Evolutionary conservation across 129 eudicot species (phyloP).

Genomic region (Ambrosia trifida): DNA sequence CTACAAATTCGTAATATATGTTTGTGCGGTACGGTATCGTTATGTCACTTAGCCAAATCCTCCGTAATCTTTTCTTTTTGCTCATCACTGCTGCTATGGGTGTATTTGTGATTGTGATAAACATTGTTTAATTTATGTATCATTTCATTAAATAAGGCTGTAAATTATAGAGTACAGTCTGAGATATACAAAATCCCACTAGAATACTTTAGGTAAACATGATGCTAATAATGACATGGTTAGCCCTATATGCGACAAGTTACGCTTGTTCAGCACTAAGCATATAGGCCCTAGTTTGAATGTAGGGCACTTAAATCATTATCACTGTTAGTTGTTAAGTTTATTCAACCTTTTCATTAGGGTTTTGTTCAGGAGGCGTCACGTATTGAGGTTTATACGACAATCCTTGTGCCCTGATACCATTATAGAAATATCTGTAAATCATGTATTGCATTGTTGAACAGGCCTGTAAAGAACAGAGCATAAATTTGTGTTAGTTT

Average conservation of each 20-base stretch:
- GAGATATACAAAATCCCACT: background rate
- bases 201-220: background rate
- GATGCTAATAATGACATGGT: background rate
- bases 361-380: background rate
- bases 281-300: background rate
- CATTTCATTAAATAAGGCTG: background rate
- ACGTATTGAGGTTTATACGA: background rate
- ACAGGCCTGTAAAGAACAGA: conserved; percentile 2
- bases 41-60: background rate
- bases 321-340: no score
- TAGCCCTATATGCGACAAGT: background rate
- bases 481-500: background rate
- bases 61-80: background rate
- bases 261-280: background rate
- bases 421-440: background rate
- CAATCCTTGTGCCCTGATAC: background rate
- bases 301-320: background rate
- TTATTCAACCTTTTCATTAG: background rate
- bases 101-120: background rate
- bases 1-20: no score
- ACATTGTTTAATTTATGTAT: background rate
- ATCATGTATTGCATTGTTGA: background rate
- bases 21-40: background rate
- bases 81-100: background rate
- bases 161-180: background rate